Base-by-base conservation (phyloP, 352 stramenopile genomes). In the Phytophthora aleatoria region DNA sequence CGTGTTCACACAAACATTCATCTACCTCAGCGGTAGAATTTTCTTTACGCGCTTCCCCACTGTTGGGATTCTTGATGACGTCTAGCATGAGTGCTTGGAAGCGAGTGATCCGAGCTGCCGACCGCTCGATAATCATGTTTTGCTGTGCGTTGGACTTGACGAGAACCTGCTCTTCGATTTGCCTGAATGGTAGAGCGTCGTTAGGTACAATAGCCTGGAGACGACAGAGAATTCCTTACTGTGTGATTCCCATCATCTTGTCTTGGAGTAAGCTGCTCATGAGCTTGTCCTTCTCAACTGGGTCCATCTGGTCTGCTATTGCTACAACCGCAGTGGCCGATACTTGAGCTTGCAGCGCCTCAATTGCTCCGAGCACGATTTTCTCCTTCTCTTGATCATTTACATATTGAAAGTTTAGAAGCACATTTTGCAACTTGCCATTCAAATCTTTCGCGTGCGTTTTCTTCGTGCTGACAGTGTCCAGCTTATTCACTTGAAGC, bases 381-480 rank as follows among this genome's bases (percentile, higher is more conserved):
- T 73, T 57, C 20, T 91, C 76, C 41, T 91, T 91, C 26, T 87
- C 77, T 0, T 70, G 36, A 11, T 83, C 72, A 50, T 78, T 73
- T 39, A 89, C 83, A 55, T 85, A 76, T 62, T 85, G 74, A 56
- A 91, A 91, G 48, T 80, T 65, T 30, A 80, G 70, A 12, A 91
- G 63, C 20, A 91, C 78, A 5, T 38, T 51, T 48, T 78, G 69
- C 10, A 89, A 57, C 31, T 86, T 86, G 6, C 71, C 72, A 38
- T 73, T 75, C 52, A 91, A 74, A 35, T 88, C 76, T 28, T 84
- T 68, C 5, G 69, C 52, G 9, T 70, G 38, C 1, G 78, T 69
- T 47, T 81, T 88, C 47, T 74, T 79, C 13, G 76, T 68, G n/a
- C 48, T 79, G 59, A 88, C 77, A 28, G 77, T 67, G 41, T 88